These are phyloP conservation scores for Erysiphe pulchra DNA, from an alignment of 2,329 filamentous ascomycete species.

Conservation along the genomic window DNA sequence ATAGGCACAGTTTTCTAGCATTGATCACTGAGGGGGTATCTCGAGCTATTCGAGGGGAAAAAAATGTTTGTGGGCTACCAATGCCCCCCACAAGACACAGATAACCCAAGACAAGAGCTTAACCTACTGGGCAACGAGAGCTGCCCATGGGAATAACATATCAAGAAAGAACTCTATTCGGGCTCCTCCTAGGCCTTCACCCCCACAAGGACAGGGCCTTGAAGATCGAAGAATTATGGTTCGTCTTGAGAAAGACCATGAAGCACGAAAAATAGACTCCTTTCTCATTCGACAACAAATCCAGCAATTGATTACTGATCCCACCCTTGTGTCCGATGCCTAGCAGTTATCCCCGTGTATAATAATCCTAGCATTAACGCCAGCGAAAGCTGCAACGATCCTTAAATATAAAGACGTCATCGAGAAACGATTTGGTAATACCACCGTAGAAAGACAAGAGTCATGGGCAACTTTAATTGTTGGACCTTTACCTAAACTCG, in stretches of 20 bases:
- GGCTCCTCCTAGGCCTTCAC: not conserved
- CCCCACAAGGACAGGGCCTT: not conserved
- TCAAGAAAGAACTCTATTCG: not conserved
- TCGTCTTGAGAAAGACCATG: not conserved
- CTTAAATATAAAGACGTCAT: not conserved
- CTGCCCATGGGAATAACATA: not conserved
- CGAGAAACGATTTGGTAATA: not conserved
- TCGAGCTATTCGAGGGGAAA: too few species aligned
- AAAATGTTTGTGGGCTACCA: too few species aligned
- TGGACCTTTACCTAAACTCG: too few species aligned
- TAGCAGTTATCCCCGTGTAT: not conserved
- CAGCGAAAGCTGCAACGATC: not conserved
- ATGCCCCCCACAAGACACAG: too few species aligned
- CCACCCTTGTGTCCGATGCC: not conserved
- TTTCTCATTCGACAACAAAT: not conserved
- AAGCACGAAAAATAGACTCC: too few species aligned
- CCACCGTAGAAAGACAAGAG: too few species aligned
- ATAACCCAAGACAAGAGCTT: not conserved
- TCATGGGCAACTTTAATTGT: too few species aligned
- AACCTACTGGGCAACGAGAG: not conserved
- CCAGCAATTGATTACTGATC: not conserved
- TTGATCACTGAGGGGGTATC: too few species aligned
- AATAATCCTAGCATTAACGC: not conserved
- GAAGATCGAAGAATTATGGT: not conserved
- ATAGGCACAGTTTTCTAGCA: too few species aligned